These are phyloP conservation scores for Neoascochyta sp. DNA, from an alignment of 2,329 filamentous ascomycete species.

Conservation along the genomic window DNA sequence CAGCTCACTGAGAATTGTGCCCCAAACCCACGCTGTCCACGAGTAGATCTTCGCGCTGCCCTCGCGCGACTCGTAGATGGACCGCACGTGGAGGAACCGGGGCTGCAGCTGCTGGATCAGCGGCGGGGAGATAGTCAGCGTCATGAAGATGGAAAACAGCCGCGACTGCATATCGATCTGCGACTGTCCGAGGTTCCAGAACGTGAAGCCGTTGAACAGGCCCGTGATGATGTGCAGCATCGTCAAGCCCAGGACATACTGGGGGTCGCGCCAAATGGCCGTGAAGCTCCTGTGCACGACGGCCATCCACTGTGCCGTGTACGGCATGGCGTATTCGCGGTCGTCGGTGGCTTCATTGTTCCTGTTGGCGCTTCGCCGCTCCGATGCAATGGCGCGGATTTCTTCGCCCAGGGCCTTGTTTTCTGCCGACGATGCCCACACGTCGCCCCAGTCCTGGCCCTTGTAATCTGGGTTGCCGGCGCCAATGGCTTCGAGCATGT, in stretches of 20 bases:
- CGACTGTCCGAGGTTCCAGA: conserved; percentile 46
- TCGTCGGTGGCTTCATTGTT: conserved; percentile 41
- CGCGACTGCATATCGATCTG: conserved; percentile 52
- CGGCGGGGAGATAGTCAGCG: conserved; percentile 68
- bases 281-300: conserved; percentile 51
- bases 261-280: conserved; percentile 62
- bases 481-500: conserved; percentile 49
- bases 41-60: conserved; percentile 76
- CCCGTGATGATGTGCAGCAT: conserved; percentile 51
- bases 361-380: conserved; percentile 30
- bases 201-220: conserved; percentile 50
- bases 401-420: conserved; percentile 40
- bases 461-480: conserved; percentile 44
- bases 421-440: conserved; percentile 43
- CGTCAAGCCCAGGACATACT: conserved; percentile 55
- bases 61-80: conserved; percentile 69
- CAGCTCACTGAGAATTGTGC: conserved; percentile 64
- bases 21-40: conserved; percentile 67
- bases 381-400: conserved; percentile 40
- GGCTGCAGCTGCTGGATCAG: conserved; percentile 76
- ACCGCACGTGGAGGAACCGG: conserved; percentile 61
- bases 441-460: conserved; percentile 45
- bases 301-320: conserved; percentile 41
- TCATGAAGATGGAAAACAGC: conserved; percentile 74
- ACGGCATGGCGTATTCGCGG: conserved; percentile 44